phyloP scores from a whole-genome alignment of 805 yeast genomes.

The Metschnikowia gelsemii region DNA sequence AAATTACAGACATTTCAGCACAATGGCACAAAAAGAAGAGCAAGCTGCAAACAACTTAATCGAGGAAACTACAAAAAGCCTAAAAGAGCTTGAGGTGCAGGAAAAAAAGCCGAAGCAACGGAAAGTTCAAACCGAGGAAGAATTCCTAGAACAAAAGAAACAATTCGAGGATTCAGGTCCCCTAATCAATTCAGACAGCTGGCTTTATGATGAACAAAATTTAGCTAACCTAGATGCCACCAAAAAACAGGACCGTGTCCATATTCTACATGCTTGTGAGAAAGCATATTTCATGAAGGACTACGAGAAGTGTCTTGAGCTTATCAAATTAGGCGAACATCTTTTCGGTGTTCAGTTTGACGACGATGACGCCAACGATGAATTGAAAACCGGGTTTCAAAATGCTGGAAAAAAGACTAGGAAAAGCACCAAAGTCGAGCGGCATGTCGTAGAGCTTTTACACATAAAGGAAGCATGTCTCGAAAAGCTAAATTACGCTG shows the following conservation, averaged over 20 bases:
- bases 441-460: slow-evolving; percentile 52
- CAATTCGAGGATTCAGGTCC: slow-evolving; percentile 62
- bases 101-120: slow-evolving; percentile 34
- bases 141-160: slow-evolving; percentile 49
- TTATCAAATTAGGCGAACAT: slow-evolving; percentile 39
- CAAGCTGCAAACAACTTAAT: not conserved
- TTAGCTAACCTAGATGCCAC: slow-evolving; percentile 30
- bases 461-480: slow-evolving; percentile 40
- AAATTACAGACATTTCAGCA: not conserved
- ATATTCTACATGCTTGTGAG: slow-evolving; percentile 59
- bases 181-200: slow-evolving; percentile 43
- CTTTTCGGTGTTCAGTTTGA: slow-evolving; percentile 28
- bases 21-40: not conserved
- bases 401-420: slow-evolving; percentile 25
- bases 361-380: slow-evolving; percentile 26
- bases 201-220: slow-evolving; percentile 36
- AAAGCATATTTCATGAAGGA: slow-evolving; percentile 56
- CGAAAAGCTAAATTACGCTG: slow-evolving; percentile 17
- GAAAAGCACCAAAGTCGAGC: slow-evolving; percentile 41
- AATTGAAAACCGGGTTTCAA: slow-evolving; percentile 19
- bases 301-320: slow-evolving; percentile 50
- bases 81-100: slow-evolving; percentile 1
- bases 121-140: slow-evolving; percentile 71
- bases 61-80: slow-evolving; percentile 2
- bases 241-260: slow-evolving; percentile 54